Evolutionary conservation across 495 filamentous ascomycete species (phyloP).

Genomic region (Penicillium canescens): DNA sequence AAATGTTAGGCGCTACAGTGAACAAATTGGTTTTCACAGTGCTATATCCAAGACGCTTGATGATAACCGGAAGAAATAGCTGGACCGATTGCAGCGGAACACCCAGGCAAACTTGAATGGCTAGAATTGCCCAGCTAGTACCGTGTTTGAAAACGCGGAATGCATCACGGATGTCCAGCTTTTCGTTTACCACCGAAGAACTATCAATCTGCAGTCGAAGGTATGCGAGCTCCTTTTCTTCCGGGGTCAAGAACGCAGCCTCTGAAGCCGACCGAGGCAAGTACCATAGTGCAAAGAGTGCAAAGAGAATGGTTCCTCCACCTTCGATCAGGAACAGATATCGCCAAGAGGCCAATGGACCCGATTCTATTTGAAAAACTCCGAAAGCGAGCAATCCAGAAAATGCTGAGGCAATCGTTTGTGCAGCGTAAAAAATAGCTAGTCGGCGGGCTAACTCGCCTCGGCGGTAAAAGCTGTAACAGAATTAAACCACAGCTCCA

Average conservation of each 20-base stretch:
- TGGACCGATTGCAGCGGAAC: constrained; percentile 68
- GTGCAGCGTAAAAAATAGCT: constrained; percentile 74
- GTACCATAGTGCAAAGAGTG: constrained; percentile 65
- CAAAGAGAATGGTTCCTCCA: constrained; percentile 59
- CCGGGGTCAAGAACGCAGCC: constrained; percentile 58
- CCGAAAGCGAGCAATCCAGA: constrained; percentile 70
- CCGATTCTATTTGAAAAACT: constrained; percentile 67
- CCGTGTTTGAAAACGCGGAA: constrained; percentile 60
- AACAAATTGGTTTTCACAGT: constrained; percentile 72
- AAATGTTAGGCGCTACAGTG: constrained; percentile 69
- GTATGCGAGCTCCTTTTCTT: constrained; percentile 66
- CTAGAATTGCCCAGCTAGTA: constrained; percentile 59
- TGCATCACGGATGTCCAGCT: constrained; percentile 63
- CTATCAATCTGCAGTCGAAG: constrained; percentile 70
- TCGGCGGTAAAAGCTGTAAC: constrained; percentile 60
- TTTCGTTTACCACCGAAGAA: constrained; percentile 67
- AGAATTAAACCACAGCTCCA: not conserved
- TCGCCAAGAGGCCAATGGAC: constrained; percentile 55
- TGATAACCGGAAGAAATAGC: constrained; percentile 72
- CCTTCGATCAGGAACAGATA: constrained; percentile 80
- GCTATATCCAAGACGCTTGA: constrained; percentile 57
- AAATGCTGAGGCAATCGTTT: constrained; percentile 70
- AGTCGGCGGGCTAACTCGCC: constrained; percentile 74
- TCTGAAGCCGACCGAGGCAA: constrained; percentile 62
- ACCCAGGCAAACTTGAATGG: constrained; percentile 70